Percentiles rank a stretch among this genome's conserved stretches.
Conservation (phyloP, 202 grass and related monocot genomes). For the Zoysia matrella region DNA sequence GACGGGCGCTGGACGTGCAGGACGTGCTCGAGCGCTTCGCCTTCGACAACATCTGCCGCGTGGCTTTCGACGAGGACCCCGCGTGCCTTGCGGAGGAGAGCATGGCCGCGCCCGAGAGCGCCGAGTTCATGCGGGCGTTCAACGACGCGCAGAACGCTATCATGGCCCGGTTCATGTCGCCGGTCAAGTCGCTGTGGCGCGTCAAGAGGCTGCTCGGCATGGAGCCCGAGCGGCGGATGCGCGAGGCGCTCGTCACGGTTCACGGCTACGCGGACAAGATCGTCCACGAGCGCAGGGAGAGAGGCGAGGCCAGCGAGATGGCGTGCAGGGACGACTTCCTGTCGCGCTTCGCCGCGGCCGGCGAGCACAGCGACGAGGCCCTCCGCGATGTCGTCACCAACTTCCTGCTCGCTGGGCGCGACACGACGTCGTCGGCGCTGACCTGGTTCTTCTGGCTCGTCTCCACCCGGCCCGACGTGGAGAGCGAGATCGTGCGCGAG, state of each 20-base stretch:
- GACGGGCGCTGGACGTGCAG: neutral
- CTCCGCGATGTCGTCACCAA: constrained; percentile 28
- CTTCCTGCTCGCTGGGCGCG: neutral
- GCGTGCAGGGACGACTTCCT: constrained; percentile 60
- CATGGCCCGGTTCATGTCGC: constrained; percentile 54
- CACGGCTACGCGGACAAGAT: constrained; percentile 51
- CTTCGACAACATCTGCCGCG: constrained; percentile 10
- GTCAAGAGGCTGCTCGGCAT: constrained; percentile 58
- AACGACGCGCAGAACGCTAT: neutral
- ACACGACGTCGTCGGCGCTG: constrained; percentile 48
- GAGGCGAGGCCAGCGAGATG: neutral
- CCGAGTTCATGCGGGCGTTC: constrained; percentile 3
- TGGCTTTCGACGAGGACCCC: neutral
- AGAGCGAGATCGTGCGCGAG: constrained; percentile 60
- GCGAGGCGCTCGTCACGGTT: constrained; percentile 43
- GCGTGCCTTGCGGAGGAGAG: neutral
- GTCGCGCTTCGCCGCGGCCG: constrained; percentile 52
- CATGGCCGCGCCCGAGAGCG: neutral
- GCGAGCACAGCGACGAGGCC: constrained; percentile 53
- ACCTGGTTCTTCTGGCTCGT: constrained; percentile 82
- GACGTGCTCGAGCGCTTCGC: constrained; percentile 5
- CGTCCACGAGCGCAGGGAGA: constrained; percentile 45
- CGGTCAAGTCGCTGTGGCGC: constrained; percentile 55
- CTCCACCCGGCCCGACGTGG: constrained; percentile 45
- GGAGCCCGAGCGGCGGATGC: constrained; percentile 59